Conservation (phyloP, 2,329 filamentous ascomycete genomes). For the Arthrinium puccinioides region DNA sequence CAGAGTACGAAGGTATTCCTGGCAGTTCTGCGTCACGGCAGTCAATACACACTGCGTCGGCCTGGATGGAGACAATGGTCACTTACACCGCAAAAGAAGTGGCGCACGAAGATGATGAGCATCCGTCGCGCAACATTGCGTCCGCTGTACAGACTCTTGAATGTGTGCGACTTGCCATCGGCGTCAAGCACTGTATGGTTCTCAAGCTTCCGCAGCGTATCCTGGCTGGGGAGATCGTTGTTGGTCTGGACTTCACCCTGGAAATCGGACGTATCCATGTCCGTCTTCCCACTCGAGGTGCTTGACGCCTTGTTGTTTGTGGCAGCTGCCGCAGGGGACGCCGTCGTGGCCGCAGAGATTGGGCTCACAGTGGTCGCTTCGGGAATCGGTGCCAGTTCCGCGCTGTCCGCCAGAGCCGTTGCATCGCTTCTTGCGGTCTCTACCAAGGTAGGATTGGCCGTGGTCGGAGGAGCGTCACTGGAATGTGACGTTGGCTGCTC, state of each 20-base stretch:
- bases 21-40: conserved; percentile 64
- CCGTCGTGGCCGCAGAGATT: no score
- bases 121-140: conserved; percentile 47
- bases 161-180: conserved; percentile 51
- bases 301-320: no score
- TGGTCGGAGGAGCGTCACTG: no score
- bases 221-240: conserved; percentile 44
- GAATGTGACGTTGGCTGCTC: no score
- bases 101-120: conserved; percentile 66
- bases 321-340: no score
- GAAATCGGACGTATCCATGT: conserved; percentile 42
- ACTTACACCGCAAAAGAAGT: conserved; percentile 75
- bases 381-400: no score
- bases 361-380: no score
- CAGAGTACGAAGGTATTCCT: conserved; percentile 63
- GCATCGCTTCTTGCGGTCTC: no score
- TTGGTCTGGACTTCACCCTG: conserved; percentile 47
- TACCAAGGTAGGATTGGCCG: no score
- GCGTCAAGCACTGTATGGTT: conserved; percentile 53
- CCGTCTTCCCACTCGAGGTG: conserved; percentile 19
- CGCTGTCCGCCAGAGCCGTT: no score
- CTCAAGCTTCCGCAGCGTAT: conserved; percentile 43
- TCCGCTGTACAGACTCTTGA: conserved; percentile 56
- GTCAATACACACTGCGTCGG: not conserved
- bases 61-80: not conserved